Evolutionary conservation across 495 filamentous ascomycete species (phyloP), one percentile per base, ranked within the genome.

Genomic region (Tricharina praecox): DNA sequence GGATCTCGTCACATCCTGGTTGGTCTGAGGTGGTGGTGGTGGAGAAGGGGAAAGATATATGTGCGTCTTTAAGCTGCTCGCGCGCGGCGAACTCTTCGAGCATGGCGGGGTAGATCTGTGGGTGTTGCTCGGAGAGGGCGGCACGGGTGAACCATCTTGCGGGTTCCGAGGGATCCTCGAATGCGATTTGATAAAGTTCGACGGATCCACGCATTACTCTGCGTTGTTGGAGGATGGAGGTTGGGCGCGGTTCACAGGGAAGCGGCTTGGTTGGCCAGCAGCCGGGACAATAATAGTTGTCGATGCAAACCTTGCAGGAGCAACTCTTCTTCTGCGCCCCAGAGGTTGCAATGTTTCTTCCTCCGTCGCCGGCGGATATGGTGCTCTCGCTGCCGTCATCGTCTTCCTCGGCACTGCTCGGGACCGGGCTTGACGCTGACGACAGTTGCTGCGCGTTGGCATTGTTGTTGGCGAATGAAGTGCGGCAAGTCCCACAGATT

Each of bases 201-300:
- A 46, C 48, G n/a, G 38, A 47, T 5, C 42, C 47, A 18, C 54
- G 50, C 24, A 46, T 20, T 8, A 54, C 49, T 42, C 28, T 30
- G 38, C 52, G 59, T 19, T 59, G 50, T 23, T 45, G 26, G 18
- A 59, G 47, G 18, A 59, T 59, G 23, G 46, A 46, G 23, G 50
- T 50, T 15, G 55, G 55, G 16, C 55, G 53, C 21, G 55, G 45
- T 45, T 59, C 56, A 33, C 56, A 59, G 18, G 56, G 48, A 18
- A 52, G 54, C 8, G 51, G 45, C 21, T 59, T 59, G 13, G 26
- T 54, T 21, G 56, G 56, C 56, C 56, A 59, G 23, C 56, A 59
- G 25, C 48, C 33, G 15, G 56, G 59, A 24, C 56, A 59, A 30
- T 59, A 59, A 37, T 54, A 59, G 20, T 59, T 54, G 19, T 54